Base-by-base conservation (phyloP, 805 yeast species). In the Yamadazyma paraphyllophila region DNA sequence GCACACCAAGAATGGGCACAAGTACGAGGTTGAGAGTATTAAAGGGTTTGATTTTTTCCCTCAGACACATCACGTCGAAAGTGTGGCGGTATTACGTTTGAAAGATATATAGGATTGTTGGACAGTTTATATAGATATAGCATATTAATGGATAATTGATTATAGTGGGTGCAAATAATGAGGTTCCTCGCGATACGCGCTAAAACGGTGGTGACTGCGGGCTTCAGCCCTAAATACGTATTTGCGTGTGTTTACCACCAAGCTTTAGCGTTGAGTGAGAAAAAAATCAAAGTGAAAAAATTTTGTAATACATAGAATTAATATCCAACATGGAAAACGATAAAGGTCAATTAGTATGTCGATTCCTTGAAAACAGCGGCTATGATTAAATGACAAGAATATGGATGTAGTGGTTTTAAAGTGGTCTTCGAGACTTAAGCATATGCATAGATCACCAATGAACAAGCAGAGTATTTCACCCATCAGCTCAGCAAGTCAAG, bases 341-440 rank as follows among this genome's bases (percentile, higher is more conserved):
- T 77, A 90, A 88, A 83, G 98, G 99, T 78, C 96, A 90, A 83
- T 85, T 90, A 80, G 97, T 89, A 88, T 77, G 96, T 88, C 63
- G 41, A 44, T 38, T n/a, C 16, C 30, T 13, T 25, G 26, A 14
- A 16, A 24, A 27, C 16, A 34, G n/a, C 13, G 16, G 8, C 16
- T 48, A 16, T 29, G 31, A 29, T 10, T 29, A 4, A n/a, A 29
- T n/a, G 11, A 29, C 13, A 29, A 8, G 14, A 35, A 11, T 20
- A 11, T 6, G 24, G 24, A 20, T 20, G 24, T 20, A 6, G 24
- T 20, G 24, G 24, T 20, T 20, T 20, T 6, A 20, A 6, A 20
- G 24, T 20, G 24, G 24, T 20, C 24, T 4, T 20, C 24, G 24
- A 20, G 24, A 20, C 24, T 4, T 20, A 20, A 20, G 24, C 24